A percentile compares a stretch with the other conserved stretches of the same genome.
Conservation (phyloP, 345 rosid species). For the Citrus unshiu region DNA sequence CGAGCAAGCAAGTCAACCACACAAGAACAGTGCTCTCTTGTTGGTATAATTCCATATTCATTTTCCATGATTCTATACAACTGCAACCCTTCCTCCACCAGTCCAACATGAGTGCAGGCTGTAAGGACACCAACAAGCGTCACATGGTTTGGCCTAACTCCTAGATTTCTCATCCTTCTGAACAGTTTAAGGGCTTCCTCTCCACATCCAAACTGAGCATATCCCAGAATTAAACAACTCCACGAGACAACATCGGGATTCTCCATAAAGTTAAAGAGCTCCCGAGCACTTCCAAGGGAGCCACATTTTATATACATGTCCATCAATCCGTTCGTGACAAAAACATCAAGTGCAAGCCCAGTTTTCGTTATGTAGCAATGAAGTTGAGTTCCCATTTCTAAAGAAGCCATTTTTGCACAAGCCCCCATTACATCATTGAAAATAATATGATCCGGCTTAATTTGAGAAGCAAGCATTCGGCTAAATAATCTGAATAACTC, state of each 20-base stretch:
- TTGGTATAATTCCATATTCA: slow-evolving; percentile 45
- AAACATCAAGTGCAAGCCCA: slow-evolving; percentile 42
- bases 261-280: slow-evolving; percentile 49
- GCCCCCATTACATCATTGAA: slow-evolving; percentile 48
- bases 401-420: slow-evolving; percentile 59
- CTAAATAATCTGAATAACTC: slow-evolving; percentile 55
- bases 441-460: slow-evolving; percentile 52
- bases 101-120: slow-evolving; percentile 77
- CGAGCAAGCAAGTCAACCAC: slow-evolving; percentile 76
- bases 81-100: slow-evolving; percentile 62
- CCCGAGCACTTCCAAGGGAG: slow-evolving; percentile 40
- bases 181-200: slow-evolving; percentile 64
- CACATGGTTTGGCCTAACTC: slow-evolving; percentile 53
- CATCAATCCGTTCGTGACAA: slow-evolving; percentile 48
- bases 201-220: slow-evolving; percentile 70
- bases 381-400: slow-evolving; percentile 61
- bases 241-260: slow-evolving; percentile 66
- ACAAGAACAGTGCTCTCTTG: slow-evolving; percentile 65
- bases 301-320: slow-evolving; percentile 86
- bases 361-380: slow-evolving; percentile 52
- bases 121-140: slow-evolving; percentile 46
- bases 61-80: slow-evolving; percentile 49
- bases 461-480: slow-evolving; percentile 43
- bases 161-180: slow-evolving; percentile 46
- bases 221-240: slow-evolving; percentile 69